These are phyloP conservation scores for Mercurialis annua DNA, from an alignment of 345 rosid species.

Conservation along the genomic window DNA sequence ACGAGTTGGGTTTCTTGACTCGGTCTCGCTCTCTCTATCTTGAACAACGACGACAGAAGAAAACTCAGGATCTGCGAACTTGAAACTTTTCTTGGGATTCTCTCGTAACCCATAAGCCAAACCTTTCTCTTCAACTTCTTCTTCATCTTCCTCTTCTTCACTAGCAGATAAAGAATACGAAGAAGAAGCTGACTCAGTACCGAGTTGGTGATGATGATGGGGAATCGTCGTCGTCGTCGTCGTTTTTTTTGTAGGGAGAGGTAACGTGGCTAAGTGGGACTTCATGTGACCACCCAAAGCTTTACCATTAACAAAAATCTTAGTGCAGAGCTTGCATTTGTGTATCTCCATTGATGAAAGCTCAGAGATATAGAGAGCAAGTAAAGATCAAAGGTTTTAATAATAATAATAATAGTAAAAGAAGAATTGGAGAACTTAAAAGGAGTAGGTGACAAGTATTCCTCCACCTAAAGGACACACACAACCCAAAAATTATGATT, in stretches of 20 bases:
- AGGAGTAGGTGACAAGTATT: constrained; percentile 43
- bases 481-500: constrained; percentile 26
- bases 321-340: constrained; percentile 34
- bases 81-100: constrained; percentile 35
- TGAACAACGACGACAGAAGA: constrained; percentile 24
- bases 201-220: constrained; percentile 18
- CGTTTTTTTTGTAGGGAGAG: constrained; percentile 15
- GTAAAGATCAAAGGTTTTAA: constrained; percentile 7
- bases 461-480: constrained; percentile 38
- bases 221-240: background rate
- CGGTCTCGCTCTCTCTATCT: constrained; percentile 36
- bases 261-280: constrained; percentile 24
- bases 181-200: constrained; percentile 6
- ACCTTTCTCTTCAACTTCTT: constrained; percentile 15
- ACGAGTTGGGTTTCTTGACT: constrained; percentile 32
- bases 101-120: constrained; percentile 30
- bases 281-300: constrained; percentile 37
- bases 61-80: constrained; percentile 38
- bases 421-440: constrained; percentile 21
- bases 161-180: constrained; percentile 20
- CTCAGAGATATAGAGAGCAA: background rate
- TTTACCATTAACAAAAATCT: constrained; percentile 29
- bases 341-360: constrained; percentile 27
- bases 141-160: constrained; percentile 12
- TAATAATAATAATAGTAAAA: background rate